Evolutionary conservation across 179 eudicot species (phyloP).

Genomic region (Vitellaria paradoxa): DNA sequence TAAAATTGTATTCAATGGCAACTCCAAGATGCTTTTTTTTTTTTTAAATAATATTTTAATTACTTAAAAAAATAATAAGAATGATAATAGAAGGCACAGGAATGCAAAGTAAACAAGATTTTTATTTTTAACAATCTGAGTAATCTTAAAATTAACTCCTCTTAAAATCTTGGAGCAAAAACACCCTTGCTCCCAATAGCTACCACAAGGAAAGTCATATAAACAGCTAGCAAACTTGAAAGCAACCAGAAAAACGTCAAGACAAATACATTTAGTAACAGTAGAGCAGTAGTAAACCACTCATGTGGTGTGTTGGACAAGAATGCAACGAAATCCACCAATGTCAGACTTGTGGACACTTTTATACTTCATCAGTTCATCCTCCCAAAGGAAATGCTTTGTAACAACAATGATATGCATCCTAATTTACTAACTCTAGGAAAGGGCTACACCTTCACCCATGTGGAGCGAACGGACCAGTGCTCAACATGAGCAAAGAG

Average conservation of each 20-base stretch:
- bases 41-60: no score
- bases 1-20: background rate
- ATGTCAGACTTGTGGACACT: background rate
- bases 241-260: slow-evolving; percentile 2
- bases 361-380: no score
- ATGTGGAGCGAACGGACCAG: background rate
- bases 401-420: background rate
- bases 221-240: background rate
- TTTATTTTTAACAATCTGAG: background rate
- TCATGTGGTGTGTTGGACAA: background rate
- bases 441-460: background rate
- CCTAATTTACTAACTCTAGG: background rate
- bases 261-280: background rate
- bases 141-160: background rate
- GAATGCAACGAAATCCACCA: background rate
- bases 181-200: background rate
- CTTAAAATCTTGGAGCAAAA: background rate
- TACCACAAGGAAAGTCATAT: background rate
- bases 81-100: background rate
- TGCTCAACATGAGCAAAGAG: background rate
- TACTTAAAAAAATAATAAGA: no score
- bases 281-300: background rate
- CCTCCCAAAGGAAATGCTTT: background rate
- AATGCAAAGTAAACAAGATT: background rate
- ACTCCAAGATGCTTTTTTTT: no score